A percentile compares a stretch with the other conserved stretches of the same genome.
phyloP scores from a whole-genome alignment of 2,329 filamentous ascomycete genomes.

The Clarireedia paspali region DNA sequence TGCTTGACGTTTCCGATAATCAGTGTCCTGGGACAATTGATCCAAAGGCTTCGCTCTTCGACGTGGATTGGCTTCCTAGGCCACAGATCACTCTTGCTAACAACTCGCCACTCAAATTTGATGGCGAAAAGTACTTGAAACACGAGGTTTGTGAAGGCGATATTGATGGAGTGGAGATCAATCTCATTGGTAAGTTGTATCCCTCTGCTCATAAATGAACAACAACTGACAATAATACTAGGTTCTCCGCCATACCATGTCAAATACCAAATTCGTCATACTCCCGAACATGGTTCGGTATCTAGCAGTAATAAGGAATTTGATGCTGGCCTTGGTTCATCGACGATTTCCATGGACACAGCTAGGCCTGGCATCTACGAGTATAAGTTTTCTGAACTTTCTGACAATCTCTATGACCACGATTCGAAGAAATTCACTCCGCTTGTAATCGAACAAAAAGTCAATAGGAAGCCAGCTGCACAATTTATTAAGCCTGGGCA shows the following conservation, averaged over 20 bases:
- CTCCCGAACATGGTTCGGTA: constrained; percentile 56
- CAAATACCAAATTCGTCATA: constrained; percentile 72
- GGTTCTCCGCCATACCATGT: constrained; percentile 75
- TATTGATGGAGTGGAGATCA: constrained; percentile 78
- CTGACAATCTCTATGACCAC: constrained; percentile 78
- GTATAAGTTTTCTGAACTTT: constrained; percentile 77
- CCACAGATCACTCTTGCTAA: constrained; percentile 63
- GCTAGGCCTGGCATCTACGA: constrained; percentile 73
- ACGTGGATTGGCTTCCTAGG: constrained; percentile 77
- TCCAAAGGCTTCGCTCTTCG: constrained; percentile 62
- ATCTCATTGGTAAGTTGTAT: constrained; percentile 57
- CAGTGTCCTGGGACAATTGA: constrained; percentile 80
- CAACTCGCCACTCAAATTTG: constrained; percentile 51
- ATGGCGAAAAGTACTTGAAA: constrained; percentile 56
- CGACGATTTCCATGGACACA: constrained; percentile 81
- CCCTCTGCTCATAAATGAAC: not conserved
- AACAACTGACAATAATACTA: constrained; percentile 28
- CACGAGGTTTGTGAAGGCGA: constrained; percentile 89
- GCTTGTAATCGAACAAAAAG: constrained; percentile 69
- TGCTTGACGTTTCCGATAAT: constrained; percentile 68
- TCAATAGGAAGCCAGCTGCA: constrained; percentile 77
- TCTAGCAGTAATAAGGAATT: constrained; percentile 63
- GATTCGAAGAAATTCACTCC: constrained; percentile 57
- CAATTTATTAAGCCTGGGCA: constrained; percentile 79
- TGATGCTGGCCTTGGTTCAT: constrained; percentile 67